Conservation (phyloP, 305 asterid species). For the Coffea humblotiana region DNA sequence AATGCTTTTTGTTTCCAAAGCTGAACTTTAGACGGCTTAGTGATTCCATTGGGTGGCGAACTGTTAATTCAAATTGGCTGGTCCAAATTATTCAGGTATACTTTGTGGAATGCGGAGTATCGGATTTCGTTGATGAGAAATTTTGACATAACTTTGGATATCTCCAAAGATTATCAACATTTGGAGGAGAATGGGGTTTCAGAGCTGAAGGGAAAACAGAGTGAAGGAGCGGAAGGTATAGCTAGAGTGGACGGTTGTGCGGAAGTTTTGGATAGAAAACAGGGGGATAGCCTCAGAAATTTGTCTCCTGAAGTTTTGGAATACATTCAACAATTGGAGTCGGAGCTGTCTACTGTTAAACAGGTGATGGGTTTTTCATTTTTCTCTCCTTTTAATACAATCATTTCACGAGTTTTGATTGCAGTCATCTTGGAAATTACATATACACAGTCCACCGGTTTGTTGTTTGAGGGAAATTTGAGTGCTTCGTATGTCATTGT, state of each 20-base stretch:
- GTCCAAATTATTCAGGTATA: slow-evolving; percentile 50
- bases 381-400: background rate
- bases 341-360: slow-evolving; percentile 56
- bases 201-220: slow-evolving; percentile 41
- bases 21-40: background rate
- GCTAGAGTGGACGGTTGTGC: slow-evolving; percentile 28
- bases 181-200: slow-evolving; percentile 31
- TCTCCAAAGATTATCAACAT: slow-evolving; percentile 20
- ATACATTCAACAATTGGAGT: slow-evolving; percentile 68
- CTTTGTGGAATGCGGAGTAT: slow-evolving; percentile 97
- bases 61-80: slow-evolving; percentile 13
- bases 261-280: slow-evolving; percentile 35
- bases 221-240: slow-evolving; percentile 35
- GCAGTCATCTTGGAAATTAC: background rate
- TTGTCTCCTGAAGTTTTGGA: slow-evolving; percentile 60
- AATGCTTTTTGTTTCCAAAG: background rate
- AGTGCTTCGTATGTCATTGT: background rate
- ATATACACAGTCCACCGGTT: background rate
- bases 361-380: slow-evolving; percentile 46
- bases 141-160: slow-evolving; percentile 51
- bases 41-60: background rate
- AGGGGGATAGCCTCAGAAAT: slow-evolving; percentile 37
- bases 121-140: slow-evolving; percentile 84
- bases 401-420: background rate
- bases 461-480: background rate